Percentiles rank a stretch among this genome's conserved stretches.
Evolutionary conservation across 2,329 filamentous ascomycete species (phyloP).

Genomic region (Coniosporium tulheliwenetii): DNA sequence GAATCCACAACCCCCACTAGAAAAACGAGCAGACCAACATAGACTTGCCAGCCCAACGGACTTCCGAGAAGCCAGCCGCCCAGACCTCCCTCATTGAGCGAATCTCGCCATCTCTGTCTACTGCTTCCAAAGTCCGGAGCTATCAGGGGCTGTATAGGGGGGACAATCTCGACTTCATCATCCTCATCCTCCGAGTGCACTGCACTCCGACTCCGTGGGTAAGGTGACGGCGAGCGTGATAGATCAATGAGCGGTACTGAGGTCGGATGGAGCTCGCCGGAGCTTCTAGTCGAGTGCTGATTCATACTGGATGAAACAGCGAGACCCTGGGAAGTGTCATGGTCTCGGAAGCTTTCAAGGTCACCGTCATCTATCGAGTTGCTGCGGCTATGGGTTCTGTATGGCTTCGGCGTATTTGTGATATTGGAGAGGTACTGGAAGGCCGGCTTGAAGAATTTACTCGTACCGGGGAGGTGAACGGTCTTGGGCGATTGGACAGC

Average conservation of each 20-base stretch:
- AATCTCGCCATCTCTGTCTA: slow-evolving; percentile 14
- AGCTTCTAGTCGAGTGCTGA: slow-evolving; percentile 11
- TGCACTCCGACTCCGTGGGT: slow-evolving; percentile 23
- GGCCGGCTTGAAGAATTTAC: slow-evolving; percentile 11
- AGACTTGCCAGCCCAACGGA: slow-evolving; percentile 30
- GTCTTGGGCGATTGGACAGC: slow-evolving; percentile 5
- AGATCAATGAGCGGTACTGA: slow-evolving; percentile 29
- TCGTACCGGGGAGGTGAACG: slow-evolving; percentile 11
- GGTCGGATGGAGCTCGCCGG: slow-evolving; percentile 19
- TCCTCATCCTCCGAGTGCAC: slow-evolving; percentile 32
- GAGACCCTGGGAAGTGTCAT: slow-evolving; percentile 10
- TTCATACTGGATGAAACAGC: slow-evolving; percentile 6
- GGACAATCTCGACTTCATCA: slow-evolving; percentile 19
- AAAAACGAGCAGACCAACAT: slow-evolving; percentile 29
- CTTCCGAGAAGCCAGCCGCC: slow-evolving; percentile 33
- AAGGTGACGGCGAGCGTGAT: slow-evolving; percentile 27
- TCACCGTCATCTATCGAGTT: slow-evolving; percentile 22
- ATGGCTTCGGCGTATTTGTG: slow-evolving; percentile 1
- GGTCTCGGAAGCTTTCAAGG: slow-evolving; percentile 16
- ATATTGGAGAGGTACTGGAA: slow-evolving; percentile 20
- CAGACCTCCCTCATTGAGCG: slow-evolving; percentile 26
- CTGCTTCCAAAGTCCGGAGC: slow-evolving; percentile 14
- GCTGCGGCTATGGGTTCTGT: slow-evolving; percentile 1
- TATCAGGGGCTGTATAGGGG: slow-evolving; percentile 23
- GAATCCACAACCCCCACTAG: slow-evolving; percentile 33